These are phyloP conservation scores for Pythium folliculosum DNA, from an alignment of 352 stramenopile genomes.

Conservation along the genomic window DNA sequence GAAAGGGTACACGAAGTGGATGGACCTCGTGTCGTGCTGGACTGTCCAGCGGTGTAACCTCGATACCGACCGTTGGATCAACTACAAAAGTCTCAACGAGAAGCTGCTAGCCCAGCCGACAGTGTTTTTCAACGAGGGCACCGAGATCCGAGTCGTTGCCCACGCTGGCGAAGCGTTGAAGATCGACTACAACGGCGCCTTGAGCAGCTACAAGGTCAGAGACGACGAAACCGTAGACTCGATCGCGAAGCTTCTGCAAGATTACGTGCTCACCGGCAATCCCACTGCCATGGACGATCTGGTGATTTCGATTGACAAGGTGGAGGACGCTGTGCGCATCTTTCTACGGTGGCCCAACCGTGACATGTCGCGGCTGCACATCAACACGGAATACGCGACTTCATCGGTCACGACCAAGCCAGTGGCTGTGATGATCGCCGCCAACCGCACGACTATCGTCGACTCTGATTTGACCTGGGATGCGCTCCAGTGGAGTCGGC, in stretches of 20 bases:
- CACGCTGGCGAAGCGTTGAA: neutral
- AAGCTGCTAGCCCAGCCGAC: slow-evolving; percentile 1
- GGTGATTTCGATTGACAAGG: neutral
- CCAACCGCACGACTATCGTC: neutral
- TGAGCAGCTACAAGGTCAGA: neutral
- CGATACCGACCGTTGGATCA: slow-evolving; percentile 1
- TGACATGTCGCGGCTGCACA: neutral
- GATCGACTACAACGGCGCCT: neutral
- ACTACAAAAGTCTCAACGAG: neutral
- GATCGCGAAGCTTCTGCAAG: neutral
- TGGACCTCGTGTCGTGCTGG: slow-evolving; percentile 37
- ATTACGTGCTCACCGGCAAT: neutral
- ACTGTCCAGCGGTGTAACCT: slow-evolving; percentile 25
- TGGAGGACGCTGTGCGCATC: neutral
- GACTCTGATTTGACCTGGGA: neutral
- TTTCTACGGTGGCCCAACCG: neutral
- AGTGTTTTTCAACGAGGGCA: neutral
- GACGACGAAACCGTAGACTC: neutral
- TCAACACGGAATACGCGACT: neutral
- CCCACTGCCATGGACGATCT: neutral
- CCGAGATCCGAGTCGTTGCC: neutral
- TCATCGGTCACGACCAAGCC: neutral
- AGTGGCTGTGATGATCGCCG: neutral
- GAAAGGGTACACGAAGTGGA: slow-evolving; percentile 32
- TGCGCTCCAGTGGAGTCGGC: slow-evolving; percentile 18